A percentile compares a stretch with the other conserved stretches of the same genome.
phyloP scores from a whole-genome alignment of 2,329 filamentous ascomycete species.

The Drechslera avenae region DNA sequence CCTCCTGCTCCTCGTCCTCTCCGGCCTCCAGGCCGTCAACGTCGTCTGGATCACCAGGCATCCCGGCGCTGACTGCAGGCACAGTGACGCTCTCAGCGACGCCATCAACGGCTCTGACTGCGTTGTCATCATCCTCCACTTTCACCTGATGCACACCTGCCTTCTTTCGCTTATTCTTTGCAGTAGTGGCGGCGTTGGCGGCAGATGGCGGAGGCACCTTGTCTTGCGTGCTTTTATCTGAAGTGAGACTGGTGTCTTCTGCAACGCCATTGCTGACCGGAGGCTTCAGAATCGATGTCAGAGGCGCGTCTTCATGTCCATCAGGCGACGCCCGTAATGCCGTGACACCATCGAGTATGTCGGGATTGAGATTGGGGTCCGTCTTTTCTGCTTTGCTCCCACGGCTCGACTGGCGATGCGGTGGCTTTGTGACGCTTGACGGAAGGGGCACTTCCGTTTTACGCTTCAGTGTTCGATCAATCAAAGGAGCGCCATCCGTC shows the following conservation, averaged over 20 bases:
- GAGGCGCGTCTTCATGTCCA: slow-evolving; percentile 31
- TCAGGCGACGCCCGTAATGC: slow-evolving; percentile 54
- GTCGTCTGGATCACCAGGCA: slow-evolving; percentile 57
- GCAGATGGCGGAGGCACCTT: slow-evolving; percentile 15
- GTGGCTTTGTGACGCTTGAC: slow-evolving; percentile 23
- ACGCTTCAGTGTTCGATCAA: slow-evolving; percentile 23
- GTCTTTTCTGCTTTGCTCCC: slow-evolving; percentile 24
- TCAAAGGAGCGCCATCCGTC: slow-evolving; percentile 12
- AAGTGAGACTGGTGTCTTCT: slow-evolving; percentile 18
- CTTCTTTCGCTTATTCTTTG: slow-evolving; percentile 35
- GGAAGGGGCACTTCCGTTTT: slow-evolving; percentile 35
- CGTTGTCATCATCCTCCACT: slow-evolving; percentile 23
- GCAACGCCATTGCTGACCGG: slow-evolving; percentile 15
- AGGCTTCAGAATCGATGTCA: slow-evolving; percentile 16
- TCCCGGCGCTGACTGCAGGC: slow-evolving; percentile 20
- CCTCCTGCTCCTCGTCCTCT: slow-evolving; percentile 61
- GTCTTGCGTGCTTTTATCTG: slow-evolving; percentile 25
- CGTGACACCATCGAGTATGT: slow-evolving; percentile 51
- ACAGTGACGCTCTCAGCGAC: slow-evolving; percentile 22
- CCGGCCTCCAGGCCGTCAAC: slow-evolving; percentile 49
- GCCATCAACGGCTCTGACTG: slow-evolving; percentile 16
- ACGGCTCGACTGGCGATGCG: slow-evolving; percentile 37
- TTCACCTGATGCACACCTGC: slow-evolving; percentile 33
- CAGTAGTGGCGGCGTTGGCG: slow-evolving; percentile 18
- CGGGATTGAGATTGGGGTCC: slow-evolving; percentile 46